Conservation (phyloP, 2,329 filamentous ascomycete species). For the Aureobasidium subglaciale region DNA sequence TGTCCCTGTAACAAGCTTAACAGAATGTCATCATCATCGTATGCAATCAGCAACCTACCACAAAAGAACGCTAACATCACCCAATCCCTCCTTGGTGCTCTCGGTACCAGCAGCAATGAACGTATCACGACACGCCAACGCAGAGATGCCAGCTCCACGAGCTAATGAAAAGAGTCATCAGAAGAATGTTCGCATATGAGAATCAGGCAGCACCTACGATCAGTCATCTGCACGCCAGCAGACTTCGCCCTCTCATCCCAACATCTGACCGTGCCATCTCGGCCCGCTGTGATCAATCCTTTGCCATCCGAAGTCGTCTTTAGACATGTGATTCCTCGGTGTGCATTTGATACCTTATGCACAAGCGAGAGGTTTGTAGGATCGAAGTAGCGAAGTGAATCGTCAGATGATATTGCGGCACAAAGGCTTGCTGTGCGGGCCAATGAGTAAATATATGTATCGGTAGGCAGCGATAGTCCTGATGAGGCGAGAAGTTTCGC, state of each 20-base stretch:
- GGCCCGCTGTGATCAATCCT: slow-evolving; percentile 61
- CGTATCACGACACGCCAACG: slow-evolving; percentile 56
- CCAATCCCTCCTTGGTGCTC: slow-evolving; percentile 31
- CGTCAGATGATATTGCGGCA: slow-evolving; percentile 62
- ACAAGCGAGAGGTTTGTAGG: slow-evolving; percentile 48
- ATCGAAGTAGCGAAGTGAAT: slow-evolving; percentile 61
- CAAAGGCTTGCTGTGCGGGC: slow-evolving; percentile 35
- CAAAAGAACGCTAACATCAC: slow-evolving; percentile 32
- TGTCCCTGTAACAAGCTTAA: slow-evolving; percentile 28
- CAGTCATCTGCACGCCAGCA: slow-evolving; percentile 28
- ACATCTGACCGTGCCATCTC: slow-evolving; percentile 59
- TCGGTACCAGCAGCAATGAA: slow-evolving; percentile 68
- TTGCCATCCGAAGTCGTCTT: slow-evolving; percentile 34
- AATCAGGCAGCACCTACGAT: slow-evolving; percentile 14
- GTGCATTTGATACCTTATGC: slow-evolving; percentile 40
- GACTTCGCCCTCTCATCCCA: slow-evolving; percentile 54
- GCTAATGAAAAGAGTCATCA: neutral
- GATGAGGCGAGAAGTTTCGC: slow-evolving; percentile 11
- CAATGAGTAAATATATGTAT: slow-evolving; percentile 53
- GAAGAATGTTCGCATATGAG: neutral
- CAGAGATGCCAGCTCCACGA: slow-evolving; percentile 50
- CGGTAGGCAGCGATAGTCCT: slow-evolving; percentile 14
- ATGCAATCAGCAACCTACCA: slow-evolving; percentile 16
- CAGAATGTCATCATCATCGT: neutral
- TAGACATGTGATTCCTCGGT: slow-evolving; percentile 57